Conservation (phyloP, 2,329 filamentous ascomycete species). For the Cladophialophora carrionii region DNA sequence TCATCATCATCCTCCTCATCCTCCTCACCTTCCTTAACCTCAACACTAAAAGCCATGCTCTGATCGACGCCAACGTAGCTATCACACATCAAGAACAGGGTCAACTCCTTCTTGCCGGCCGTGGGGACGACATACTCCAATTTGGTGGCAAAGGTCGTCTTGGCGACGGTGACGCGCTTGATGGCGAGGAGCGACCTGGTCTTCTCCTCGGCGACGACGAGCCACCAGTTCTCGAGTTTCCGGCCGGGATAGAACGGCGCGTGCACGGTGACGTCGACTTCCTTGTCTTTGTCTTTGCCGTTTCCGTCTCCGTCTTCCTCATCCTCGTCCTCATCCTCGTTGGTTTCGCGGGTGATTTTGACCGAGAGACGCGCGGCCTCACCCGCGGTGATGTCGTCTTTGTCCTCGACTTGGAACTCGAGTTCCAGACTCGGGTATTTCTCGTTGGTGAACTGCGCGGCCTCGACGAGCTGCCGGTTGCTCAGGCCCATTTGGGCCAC, state of each 20-base stretch:
- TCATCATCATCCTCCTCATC: slow-evolving; percentile 87
- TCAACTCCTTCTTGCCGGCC: slow-evolving; percentile 82
- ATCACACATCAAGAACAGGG: slow-evolving; percentile 94
- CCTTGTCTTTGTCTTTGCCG: slow-evolving; percentile 41
- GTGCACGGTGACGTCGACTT: slow-evolving; percentile 82
- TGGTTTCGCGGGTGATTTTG: slow-evolving; percentile 70
- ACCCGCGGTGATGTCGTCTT: slow-evolving; percentile 77
- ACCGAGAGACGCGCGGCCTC: slow-evolving; percentile 81
- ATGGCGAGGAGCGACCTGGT: slow-evolving; percentile 86
- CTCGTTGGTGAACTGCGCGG: slow-evolving; percentile 92
- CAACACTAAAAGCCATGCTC: slow-evolving; percentile 84
- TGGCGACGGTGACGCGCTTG: slow-evolving; percentile 88
- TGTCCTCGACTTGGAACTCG: slow-evolving; percentile 81
- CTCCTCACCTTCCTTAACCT: slow-evolving; percentile 89
- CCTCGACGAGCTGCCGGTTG: slow-evolving; percentile 80
- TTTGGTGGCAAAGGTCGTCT: slow-evolving; percentile 70
- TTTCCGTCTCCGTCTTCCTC: slow-evolving; percentile 39
- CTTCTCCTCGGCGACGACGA: slow-evolving; percentile 91
- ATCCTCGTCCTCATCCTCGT: slow-evolving; percentile 40
- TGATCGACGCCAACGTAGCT: slow-evolving; percentile 97
- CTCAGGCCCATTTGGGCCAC: slow-evolving; percentile 74
- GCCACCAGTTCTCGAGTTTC: slow-evolving; percentile 99
- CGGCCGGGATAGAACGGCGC: slow-evolving; percentile 89
- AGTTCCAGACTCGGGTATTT: slow-evolving; percentile 96
- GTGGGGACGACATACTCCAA: slow-evolving; percentile 87